phyloP scores from a whole-genome alignment of 2,329 filamentous ascomycete species.

The Thielaviopsis musarum region DNA sequence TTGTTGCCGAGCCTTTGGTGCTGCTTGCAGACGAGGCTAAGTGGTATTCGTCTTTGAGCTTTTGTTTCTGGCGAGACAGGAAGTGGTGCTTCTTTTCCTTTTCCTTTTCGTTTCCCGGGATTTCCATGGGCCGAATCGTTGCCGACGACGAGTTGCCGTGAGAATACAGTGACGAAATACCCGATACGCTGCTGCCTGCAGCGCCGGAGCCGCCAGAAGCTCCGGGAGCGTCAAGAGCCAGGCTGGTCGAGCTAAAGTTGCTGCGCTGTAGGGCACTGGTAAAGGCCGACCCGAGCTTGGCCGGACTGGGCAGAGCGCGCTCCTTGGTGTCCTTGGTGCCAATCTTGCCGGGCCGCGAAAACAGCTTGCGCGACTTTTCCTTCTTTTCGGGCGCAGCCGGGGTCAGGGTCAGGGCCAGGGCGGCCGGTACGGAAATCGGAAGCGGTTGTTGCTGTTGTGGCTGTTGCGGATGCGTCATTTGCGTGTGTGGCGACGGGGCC shows the following conservation, averaged over 20 bases:
- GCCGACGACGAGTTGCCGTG: slow-evolving; percentile 61
- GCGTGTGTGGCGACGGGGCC: slow-evolving; percentile 32
- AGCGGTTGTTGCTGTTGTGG: slow-evolving; percentile 12
- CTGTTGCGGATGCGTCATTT: slow-evolving; percentile 18
- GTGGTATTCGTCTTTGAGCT: slow-evolving; percentile 57
- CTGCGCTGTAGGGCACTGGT: slow-evolving; percentile 42
- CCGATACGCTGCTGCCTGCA: neutral
- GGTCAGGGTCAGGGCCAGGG: slow-evolving; percentile 22
- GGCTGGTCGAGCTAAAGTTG: slow-evolving; percentile 55
- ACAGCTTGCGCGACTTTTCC: slow-evolving; percentile 66
- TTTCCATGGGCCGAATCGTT: slow-evolving; percentile 51
- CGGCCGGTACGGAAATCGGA: slow-evolving; percentile 22
- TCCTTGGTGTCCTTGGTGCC: slow-evolving; percentile 51
- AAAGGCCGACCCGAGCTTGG: slow-evolving; percentile 50
- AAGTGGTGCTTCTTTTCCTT: slow-evolving; percentile 71
- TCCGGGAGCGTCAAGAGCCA: slow-evolving; percentile 22
- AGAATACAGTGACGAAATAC: slow-evolving; percentile 46
- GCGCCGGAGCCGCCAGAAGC: slow-evolving; percentile 29
- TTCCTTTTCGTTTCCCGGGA: slow-evolving; percentile 30
- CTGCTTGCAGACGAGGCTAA: slow-evolving; percentile 62
- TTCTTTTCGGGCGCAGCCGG: slow-evolving; percentile 53
- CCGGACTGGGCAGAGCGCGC: slow-evolving; percentile 54
- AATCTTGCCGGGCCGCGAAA: slow-evolving; percentile 62
- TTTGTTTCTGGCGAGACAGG: slow-evolving; percentile 62
- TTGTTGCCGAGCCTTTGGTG: slow-evolving; percentile 52